Conservation (phyloP, 371 early-diverging fungal species). For the Apophysomyces variabilis region DNA sequence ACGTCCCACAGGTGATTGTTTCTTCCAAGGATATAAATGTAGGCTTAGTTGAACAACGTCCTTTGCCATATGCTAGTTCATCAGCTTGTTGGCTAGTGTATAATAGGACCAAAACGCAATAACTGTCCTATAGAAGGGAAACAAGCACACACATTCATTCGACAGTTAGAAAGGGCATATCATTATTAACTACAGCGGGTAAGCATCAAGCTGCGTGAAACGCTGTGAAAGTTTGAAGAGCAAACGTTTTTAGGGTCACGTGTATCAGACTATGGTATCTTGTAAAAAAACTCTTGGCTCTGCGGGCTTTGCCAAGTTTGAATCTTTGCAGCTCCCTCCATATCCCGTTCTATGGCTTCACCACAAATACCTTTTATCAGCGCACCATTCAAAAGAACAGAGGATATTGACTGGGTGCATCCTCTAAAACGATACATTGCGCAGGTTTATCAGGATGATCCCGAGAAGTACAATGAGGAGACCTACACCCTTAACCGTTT, state of each 20-base stretch:
- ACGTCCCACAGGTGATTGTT: neutral
- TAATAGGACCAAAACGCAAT: neutral
- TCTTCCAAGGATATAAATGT: neutral
- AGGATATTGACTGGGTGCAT: slow-evolving; percentile 88
- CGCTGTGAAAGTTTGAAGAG: neutral
- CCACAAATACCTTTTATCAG: slow-evolving; percentile 59
- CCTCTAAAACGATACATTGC: slow-evolving; percentile 86
- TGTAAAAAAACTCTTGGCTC: neutral
- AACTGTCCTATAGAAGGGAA: neutral
- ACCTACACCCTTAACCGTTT: slow-evolving; percentile 86
- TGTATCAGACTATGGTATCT: neutral
- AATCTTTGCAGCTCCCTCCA: neutral
- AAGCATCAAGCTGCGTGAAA: no score
- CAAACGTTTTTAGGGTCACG: neutral
- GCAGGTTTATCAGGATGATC: slow-evolving; percentile 87
- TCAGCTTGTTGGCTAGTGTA: neutral
- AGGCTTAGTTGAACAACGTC: neutral
- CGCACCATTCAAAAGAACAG: slow-evolving; percentile 81
- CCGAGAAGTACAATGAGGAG: slow-evolving; percentile 85
- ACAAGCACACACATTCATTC: neutral
- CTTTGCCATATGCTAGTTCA: neutral
- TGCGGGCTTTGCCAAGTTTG: slow-evolving; percentile 1
- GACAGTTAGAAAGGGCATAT: no score
- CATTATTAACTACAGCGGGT: no score
- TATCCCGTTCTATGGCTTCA: slow-evolving; percentile 40